Percentiles rank a stretch among this genome's conserved stretches.
Conservation (phyloP, 768 basidiomycete species). For the Tricholoma bakamatsutake region DNA sequence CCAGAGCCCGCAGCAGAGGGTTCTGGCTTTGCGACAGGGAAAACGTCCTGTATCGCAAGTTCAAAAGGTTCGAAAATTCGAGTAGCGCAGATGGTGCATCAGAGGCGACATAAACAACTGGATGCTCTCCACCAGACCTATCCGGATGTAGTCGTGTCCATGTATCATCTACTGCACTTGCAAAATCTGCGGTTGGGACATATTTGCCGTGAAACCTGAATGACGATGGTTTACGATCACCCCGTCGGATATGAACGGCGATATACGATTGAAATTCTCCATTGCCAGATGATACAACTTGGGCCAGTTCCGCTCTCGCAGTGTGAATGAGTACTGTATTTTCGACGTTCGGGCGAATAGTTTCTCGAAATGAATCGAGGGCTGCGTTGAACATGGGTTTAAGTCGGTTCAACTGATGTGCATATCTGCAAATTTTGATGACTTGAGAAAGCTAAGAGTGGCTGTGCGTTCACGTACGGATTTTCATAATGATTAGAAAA, state of each 20-base stretch:
- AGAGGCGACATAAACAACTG: conserved; percentile 53
- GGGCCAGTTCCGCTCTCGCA: conserved; percentile 41
- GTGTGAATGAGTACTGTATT: conserved; percentile 41
- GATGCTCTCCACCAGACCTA: conserved; percentile 15
- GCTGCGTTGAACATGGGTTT: conserved; percentile 49
- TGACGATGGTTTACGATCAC: conserved; percentile 46
- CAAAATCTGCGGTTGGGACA: conserved; percentile 46
- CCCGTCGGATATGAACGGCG: conserved; percentile 58
- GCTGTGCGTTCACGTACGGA: conserved; percentile 39
- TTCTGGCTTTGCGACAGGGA: conserved; percentile 39
- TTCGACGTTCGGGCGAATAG: conserved; percentile 47
- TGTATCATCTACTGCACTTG: conserved; percentile 33
- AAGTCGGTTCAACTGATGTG: conserved; percentile 45
- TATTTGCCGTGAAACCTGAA: conserved; percentile 36
- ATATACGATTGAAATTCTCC: conserved; percentile 31
- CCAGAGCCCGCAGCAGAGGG: conserved; percentile 38
- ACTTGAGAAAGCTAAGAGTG: conserved; percentile 1
- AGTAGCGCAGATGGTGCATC: conserved; percentile 43
- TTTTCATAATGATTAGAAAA: conserved; percentile 58
- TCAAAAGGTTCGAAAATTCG: conserved; percentile 37
- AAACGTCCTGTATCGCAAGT: conserved; percentile 31
- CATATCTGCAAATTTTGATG: conserved; percentile 35
- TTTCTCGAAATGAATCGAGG: conserved; percentile 39
- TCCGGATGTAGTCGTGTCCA: conserved; percentile 32
- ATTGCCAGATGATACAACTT: conserved; percentile 15